These are phyloP conservation scores for Ceratocystis cacaofunesta DNA, from an alignment of 2,329 filamentous ascomycete genomes.

Conservation along the genomic window DNA sequence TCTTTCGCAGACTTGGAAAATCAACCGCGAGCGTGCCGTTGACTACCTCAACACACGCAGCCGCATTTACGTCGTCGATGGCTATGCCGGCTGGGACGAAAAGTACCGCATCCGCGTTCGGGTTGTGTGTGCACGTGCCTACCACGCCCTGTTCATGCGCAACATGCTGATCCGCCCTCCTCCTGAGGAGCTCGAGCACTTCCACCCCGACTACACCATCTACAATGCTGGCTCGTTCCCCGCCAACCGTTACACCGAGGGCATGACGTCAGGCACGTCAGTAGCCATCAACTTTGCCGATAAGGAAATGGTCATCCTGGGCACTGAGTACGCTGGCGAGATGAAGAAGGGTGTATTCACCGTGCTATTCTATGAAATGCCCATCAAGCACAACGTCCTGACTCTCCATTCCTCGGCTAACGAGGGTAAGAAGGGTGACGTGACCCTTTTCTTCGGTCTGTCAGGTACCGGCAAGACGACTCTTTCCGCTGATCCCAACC, in stretches of 20 bases:
- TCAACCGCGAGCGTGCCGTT: slow-evolving; percentile 96
- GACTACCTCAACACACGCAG: slow-evolving; percentile 99
- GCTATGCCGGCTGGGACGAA: slow-evolving; percentile 95
- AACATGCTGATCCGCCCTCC: slow-evolving; percentile 98
- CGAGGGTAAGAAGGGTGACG: slow-evolving; percentile 85
- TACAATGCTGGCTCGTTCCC: slow-evolving; percentile 99
- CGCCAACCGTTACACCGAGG: slow-evolving; percentile 91
- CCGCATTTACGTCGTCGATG: slow-evolving; percentile 96
- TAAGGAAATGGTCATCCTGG: slow-evolving; percentile 99
- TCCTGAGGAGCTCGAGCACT: slow-evolving; percentile 83
- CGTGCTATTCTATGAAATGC: slow-evolving; percentile 99
- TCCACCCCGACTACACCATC: slow-evolving; percentile 98
- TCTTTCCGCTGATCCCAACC: slow-evolving; percentile 90
- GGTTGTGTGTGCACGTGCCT: slow-evolving; percentile 95
- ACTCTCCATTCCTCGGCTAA: slow-evolving; percentile 98
- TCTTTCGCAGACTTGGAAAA: slow-evolving; percentile 75
- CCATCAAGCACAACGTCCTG: slow-evolving; percentile 96
- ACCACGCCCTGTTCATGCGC: slow-evolving; percentile 99
- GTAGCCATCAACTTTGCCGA: slow-evolving; percentile 98
- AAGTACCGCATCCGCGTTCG: slow-evolving; percentile 96
- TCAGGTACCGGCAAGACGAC: slow-evolving; percentile 99
- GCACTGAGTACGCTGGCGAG: slow-evolving; percentile 94
- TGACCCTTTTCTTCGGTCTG: slow-evolving; percentile 97
- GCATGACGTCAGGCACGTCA: slow-evolving; percentile 97
- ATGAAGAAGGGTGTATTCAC: slow-evolving; percentile 99